These are phyloP conservation scores for Starmera quercuum DNA, from an alignment of 805 yeast genomes.

Conservation along the genomic window DNA sequence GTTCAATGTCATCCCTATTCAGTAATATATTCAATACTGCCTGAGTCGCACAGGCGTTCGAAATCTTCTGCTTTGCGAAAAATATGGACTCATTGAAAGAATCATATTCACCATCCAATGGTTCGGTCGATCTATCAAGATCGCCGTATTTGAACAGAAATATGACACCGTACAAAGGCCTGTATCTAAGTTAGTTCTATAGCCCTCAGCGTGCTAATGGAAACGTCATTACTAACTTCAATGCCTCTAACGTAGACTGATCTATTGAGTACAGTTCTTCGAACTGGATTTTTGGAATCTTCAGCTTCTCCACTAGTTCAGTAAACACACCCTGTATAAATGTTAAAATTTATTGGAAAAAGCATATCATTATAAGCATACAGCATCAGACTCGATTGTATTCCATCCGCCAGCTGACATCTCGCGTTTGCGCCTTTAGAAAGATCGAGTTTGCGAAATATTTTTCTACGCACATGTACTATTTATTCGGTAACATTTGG, in stretches of 20 bases:
- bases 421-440: too few relatives aligned
- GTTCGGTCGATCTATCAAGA: slow-evolving; percentile 27
- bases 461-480: too few relatives aligned
- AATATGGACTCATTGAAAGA: slow-evolving; percentile 31
- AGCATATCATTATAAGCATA: background rate
- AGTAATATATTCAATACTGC: slow-evolving; percentile 54
- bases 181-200: slow-evolving; percentile 1
- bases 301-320: slow-evolving; percentile 48
- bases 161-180: slow-evolving; percentile 50
- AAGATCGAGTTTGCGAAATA: too few relatives aligned
- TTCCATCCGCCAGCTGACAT: slow-evolving; percentile 6
- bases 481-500: too few relatives aligned
- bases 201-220: too few relatives aligned
- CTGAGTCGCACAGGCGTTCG: slow-evolving; percentile 70
- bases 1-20: slow-evolving; percentile 32
- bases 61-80: slow-evolving; percentile 57
- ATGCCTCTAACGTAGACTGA: slow-evolving; percentile 25
- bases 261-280: slow-evolving; percentile 53
- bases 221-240: slow-evolving; percentile 13
- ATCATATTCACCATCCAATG: slow-evolving; percentile 39
- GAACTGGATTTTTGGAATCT: slow-evolving; percentile 45
- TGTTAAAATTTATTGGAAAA: background rate
- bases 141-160: slow-evolving; percentile 54
- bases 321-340: slow-evolving; percentile 47
- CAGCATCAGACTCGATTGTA: background rate